Percentiles rank a stretch among this genome's conserved stretches.
Conservation (phyloP, 2,329 filamentous ascomycete genomes). For the Cordyceps pruinosa region DNA sequence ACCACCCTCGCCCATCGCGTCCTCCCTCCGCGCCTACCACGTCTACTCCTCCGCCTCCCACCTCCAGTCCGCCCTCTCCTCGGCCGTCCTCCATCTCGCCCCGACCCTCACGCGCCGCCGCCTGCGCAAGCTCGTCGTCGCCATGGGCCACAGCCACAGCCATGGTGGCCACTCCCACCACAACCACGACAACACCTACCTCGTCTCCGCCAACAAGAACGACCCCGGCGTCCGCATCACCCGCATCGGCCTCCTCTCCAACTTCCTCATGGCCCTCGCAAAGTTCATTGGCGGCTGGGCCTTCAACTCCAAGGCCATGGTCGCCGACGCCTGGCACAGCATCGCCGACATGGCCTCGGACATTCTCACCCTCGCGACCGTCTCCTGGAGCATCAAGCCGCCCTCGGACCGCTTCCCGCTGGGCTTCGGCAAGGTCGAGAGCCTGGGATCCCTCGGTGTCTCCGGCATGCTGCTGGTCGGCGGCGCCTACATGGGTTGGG, state of each 20-base stretch:
- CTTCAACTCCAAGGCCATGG: constrained; percentile 90
- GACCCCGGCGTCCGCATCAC: constrained; percentile 59
- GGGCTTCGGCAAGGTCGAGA: constrained; percentile 97
- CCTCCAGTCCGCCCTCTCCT: constrained; percentile 1
- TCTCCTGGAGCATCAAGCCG: constrained; percentile 84
- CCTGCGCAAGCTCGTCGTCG: constrained; percentile 10
- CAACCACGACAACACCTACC: constrained; percentile 86
- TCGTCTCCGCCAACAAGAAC: constrained; percentile 78
- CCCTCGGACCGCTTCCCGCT: constrained; percentile 78
- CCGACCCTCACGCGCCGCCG: constrained; percentile 17
- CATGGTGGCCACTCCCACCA: constrained; percentile 48
- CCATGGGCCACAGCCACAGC: constrained; percentile 28
- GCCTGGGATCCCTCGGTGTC: constrained; percentile 84
- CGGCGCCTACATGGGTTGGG: constrained; percentile 85
- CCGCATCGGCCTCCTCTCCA: constrained; percentile 62
- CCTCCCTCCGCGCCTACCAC: constrained; percentile 6
- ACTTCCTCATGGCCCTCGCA: constrained; percentile 86
- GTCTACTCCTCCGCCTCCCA: constrained; percentile 2
- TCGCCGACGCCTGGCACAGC: constrained; percentile 92
- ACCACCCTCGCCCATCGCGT: no score
- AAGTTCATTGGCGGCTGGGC: constrained; percentile 89
- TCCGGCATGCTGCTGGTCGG: constrained; percentile 85
- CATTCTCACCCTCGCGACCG: constrained; percentile 86
- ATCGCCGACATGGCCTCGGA: constrained; percentile 93
- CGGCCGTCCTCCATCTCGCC: constrained; percentile 15